Conservation (phyloP, 805 yeast species). For the Naumovozyma baii region DNA sequence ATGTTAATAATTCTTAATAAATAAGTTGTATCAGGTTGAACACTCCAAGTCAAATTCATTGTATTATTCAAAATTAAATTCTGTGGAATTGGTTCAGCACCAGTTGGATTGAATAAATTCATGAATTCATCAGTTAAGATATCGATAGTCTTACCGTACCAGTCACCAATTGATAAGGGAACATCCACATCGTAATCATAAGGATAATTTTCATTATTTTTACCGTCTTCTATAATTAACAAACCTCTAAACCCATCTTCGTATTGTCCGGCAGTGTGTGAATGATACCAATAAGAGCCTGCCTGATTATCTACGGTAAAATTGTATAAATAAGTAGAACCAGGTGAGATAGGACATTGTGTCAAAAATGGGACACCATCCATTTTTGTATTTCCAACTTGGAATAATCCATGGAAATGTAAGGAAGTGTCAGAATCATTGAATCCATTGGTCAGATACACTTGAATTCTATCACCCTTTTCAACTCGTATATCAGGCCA, state of each 20-base stretch:
- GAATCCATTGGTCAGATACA: conserved; percentile 70
- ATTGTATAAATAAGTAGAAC: conserved; percentile 66
- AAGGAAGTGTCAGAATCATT: conserved; percentile 51
- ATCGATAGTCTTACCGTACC: conserved; percentile 64
- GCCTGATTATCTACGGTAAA: conserved; percentile 73
- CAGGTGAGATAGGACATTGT: conserved; percentile 89
- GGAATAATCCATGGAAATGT: conserved; percentile 92
- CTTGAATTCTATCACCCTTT: conserved; percentile 68
- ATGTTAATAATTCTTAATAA: conserved; percentile 68
- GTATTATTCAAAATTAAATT: conserved; percentile 73
- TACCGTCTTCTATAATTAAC: conserved; percentile 63
- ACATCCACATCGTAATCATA: conserved; percentile 77
- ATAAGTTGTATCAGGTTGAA: conserved; percentile 80
- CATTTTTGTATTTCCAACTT: conserved; percentile 59
- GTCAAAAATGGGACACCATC: conserved; percentile 86
- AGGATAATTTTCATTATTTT: conserved; percentile 41
- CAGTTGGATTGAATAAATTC: conserved; percentile 79
- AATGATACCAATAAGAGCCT: conserved; percentile 96
- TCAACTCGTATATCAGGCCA: conserved; percentile 74
- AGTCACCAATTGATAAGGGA: conserved; percentile 61
- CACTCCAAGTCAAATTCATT: conserved; percentile 62
- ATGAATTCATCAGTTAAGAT: conserved; percentile 48
- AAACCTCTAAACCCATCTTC: conserved; percentile 88
- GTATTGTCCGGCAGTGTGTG: conserved; percentile 82
- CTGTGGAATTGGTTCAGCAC: conserved; percentile 96